Evolutionary conservation across 805 yeast species (phyloP), one percentile per base, ranked within the genome.

Genomic region (Yarrowia yakushimensis): DNA sequence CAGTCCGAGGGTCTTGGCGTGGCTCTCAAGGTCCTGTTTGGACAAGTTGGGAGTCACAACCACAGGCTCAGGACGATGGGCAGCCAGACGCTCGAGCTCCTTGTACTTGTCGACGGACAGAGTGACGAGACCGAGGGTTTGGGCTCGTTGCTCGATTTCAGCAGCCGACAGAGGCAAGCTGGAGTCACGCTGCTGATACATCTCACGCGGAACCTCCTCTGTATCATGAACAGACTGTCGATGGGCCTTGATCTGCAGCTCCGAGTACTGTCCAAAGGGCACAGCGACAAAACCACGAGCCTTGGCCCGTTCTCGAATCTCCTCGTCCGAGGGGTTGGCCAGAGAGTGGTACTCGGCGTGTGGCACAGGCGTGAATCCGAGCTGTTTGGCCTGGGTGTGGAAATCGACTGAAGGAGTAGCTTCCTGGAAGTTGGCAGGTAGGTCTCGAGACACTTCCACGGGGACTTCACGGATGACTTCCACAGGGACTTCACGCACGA

Each of bases 1-100:
- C 33, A 71, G 57, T 9, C 75, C 74, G 10, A 64, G 62, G 10
- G 45, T 31, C 27, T 45, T 46, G 15, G 74, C 74, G 25, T 57
- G 37, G n/a, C 17, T 22, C 55, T 37, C 64, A 12, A 66, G 12
- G 5, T 55, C 65, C 23, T 54, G 60, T 23, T 28, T 57, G 13
- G 63, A 27, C 13, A 64, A 57, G 3, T 46, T 50, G 7, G 59
- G 42, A 11, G 12, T 10, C 13, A 43, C 33, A 0, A 43, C 22
- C 3, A 59, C 43, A 39, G 45, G 59, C 18, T 33, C 34, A 11
- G 46, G 67, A 12, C 55, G 41, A 12, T 28, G 36, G 7, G 64
- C 54, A 30, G 65, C 65, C 7, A 36, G 33, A 10, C 66, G 54
- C 15, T 60, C 60, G 18, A 63, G 57, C 30, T 57, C 62, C 31